Evolutionary conservation across 306 rosid species (phyloP).

Genomic region (Aeschynomene evenia): DNA sequence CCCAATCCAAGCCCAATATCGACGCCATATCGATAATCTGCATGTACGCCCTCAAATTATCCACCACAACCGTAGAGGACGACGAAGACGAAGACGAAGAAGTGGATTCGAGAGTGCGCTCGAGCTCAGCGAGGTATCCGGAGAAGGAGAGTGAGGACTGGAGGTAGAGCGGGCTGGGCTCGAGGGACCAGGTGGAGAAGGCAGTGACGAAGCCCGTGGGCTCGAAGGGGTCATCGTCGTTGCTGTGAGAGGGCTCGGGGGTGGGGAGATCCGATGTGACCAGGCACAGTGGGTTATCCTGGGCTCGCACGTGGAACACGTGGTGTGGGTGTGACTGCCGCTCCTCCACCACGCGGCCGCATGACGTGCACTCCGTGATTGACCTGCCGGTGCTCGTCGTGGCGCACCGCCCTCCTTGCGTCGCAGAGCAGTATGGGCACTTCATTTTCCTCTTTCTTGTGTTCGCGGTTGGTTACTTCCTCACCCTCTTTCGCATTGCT

Average conservation of each 20-base stretch:
- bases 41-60: conserved; percentile 93
- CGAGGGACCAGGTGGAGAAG: conserved; percentile 94
- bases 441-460: conserved; percentile 40
- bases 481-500: background rate
- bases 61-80: conserved; percentile 72
- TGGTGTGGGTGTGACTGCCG: conserved; percentile 87
- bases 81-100: conserved; percentile 49
- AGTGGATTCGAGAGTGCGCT: conserved; percentile 77
- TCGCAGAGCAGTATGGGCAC: conserved; percentile 86
- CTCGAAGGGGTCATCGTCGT: conserved; percentile 78
- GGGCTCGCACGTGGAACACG: conserved; percentile 84
- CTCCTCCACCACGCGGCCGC: conserved; percentile 89
- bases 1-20: conserved; percentile 74
- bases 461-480: too few relatives aligned
- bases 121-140: conserved; percentile 96
- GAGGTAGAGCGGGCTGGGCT: conserved; percentile 75
- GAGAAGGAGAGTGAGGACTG: conserved; percentile 82
- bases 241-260: conserved; percentile 25
- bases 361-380: conserved; percentile 83
- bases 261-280: conserved; percentile 87
- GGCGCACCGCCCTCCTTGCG: conserved; percentile 87
- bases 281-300: conserved; percentile 88
- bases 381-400: conserved; percentile 65
- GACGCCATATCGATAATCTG: conserved; percentile 94
- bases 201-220: conserved; percentile 94